Evolutionary conservation across 805 yeast genomes (phyloP), one percentile per base, ranked within the genome.

Genomic region (Kuraishia piskuri): DNA sequence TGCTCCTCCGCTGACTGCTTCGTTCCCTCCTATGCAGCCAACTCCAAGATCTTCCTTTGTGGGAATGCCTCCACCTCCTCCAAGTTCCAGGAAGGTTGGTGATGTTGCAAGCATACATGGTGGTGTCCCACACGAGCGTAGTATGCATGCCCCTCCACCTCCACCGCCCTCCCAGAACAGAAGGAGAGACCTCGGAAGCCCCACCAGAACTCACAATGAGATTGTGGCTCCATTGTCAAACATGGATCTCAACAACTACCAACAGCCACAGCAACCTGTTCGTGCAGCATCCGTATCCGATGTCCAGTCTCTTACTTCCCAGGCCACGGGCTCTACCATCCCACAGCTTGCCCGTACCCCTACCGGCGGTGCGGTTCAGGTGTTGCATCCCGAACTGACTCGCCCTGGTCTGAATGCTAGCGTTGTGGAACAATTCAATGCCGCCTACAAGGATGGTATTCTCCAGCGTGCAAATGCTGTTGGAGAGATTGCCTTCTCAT

Each of bases 401-500:
- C 64, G 67, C 48, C 77, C 82, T n/a, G 95, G 94, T 2, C 72
- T 92, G 59, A 88, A 85, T 61, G 83, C 91, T 2, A 86, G 95
- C 49, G 73, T 90, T 57, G 91, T 94, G n/a, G 98, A 92, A 70
- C 83, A 87, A 12, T 74, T 89, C 57, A 84, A 82, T 63, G 96
- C 90, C 4, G 76, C 78, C 20, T 84, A 84, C 67, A 81, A 79
- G 57, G 88, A 84, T 62, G 96, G 95, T 20, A 68, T 69, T 48
- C 70, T 84, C 40, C 66, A 68, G 12, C 76, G 80, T 37, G 78
- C 89, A 7, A 83, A 84, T 63, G 75, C 84, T 12, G 77, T 86
- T 53, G 97, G 98, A 52, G 97, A 92, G 69, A 74, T 91, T 59
- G 96, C 96, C 0, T 79, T 90, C 65, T 85, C 85, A 60, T 88